Conservation (phyloP, 345 rosid species). For the thale cress (Arabidopsis thaliana) region DNA sequence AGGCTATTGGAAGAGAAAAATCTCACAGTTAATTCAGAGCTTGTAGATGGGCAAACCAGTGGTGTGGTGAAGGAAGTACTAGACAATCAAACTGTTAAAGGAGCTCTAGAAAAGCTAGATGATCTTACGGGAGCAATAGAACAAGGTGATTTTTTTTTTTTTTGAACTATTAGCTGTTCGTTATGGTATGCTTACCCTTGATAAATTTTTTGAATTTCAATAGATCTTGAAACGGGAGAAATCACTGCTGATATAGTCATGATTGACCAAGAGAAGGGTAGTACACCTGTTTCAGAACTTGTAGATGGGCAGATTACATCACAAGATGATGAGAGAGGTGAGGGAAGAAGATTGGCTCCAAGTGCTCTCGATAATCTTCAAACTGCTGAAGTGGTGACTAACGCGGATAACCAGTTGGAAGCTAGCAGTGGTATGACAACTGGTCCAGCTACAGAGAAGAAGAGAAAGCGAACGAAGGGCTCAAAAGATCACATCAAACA, state of each 20-base stretch:
- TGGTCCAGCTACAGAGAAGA: constrained; percentile 25
- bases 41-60: constrained; percentile 14
- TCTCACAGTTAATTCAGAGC: background rate
- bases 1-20: constrained; percentile 2
- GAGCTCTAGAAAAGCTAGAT: constrained; percentile 22
- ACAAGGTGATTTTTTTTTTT: background rate
- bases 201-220: background rate
- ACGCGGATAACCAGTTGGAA: constrained; percentile 18
- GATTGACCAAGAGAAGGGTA: constrained; percentile 17
- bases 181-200: constrained; percentile 5
- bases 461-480: constrained; percentile 25
- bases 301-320: background rate
- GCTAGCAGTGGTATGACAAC: constrained; percentile 25
- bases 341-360: constrained; percentile 13
- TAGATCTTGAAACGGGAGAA: constrained; percentile 11
- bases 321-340: constrained; percentile 12
- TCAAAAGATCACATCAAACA: constrained; percentile 23
- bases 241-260: background rate
- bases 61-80: background rate
- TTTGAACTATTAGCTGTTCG: background rate
- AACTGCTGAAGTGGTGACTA: background rate
- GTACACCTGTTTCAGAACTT: constrained; percentile 7
- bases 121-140: background rate
- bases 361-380: background rate
- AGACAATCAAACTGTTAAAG: background rate